Evolutionary conservation across 352 stramenopile genomes (phyloP), one percentile per base, ranked within the genome.

Genomic region (Globisporangium radiosum): DNA sequence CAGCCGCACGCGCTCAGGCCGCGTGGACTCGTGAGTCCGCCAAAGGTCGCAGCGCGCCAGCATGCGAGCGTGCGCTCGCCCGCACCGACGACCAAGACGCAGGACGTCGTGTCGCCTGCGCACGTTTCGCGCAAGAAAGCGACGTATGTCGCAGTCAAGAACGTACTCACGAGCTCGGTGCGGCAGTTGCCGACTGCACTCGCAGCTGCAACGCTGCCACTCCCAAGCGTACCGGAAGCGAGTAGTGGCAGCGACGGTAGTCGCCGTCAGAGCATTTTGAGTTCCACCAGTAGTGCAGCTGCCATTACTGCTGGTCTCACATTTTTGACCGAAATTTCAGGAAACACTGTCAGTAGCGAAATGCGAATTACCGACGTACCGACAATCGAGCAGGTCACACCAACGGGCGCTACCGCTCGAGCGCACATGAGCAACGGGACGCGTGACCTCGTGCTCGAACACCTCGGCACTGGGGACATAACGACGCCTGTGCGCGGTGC

Each of bases 61-160:
- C 76, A 74, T 37, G 64, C 75, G 19, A 87, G 76, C 60, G 67
- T 79, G 3, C 52, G 71, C 2, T 57, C 66, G 1, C 60, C 58
- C 1, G 71, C 68, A 0, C 56, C 64, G 7, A 62, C 57, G 4
- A 75, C 68, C 5, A 68, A 81, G 38, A 81, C 77, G 0, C 63
- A 78, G 36, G 66, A 76, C n/a, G 59, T 91, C 33, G 87, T 88
- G 60, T 84, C 73, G 7, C 79, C 78, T 0, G 78, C 87, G 47
- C 77, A 88, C 36, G 51, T 86, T 15, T 86, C 81, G 60, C 70
- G 60, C 7, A 86, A 89, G 63, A 92, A 92, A 60, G 65, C 70
- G 15, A 78, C 78, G 2, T 89, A 78, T 56, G 63, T 76, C 25
- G 73, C 78, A 15, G 73, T 92, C 38, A 85, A 85, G 57, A 73